phyloP scores from a whole-genome alignment of 305 asterid genomes.

The Solanum hybrid region DNA sequence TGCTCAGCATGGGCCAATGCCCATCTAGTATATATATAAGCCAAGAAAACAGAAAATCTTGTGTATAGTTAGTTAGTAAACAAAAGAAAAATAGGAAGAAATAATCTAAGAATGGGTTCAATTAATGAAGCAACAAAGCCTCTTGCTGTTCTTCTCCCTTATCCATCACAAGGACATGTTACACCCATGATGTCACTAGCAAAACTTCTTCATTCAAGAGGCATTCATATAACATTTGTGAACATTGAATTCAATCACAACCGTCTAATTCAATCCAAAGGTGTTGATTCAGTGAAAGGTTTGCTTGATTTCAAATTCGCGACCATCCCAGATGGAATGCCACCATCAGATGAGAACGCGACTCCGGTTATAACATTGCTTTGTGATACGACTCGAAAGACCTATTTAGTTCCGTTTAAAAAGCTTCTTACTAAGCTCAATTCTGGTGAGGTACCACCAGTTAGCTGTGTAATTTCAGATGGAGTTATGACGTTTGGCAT shows the following conservation, averaged over 20 bases:
- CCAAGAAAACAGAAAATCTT: not conserved
- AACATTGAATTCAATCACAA: not conserved
- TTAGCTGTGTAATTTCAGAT: constrained; percentile 29
- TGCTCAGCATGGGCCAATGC: no score
- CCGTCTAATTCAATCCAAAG: constrained; percentile 34
- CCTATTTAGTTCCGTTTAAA: constrained; percentile 37
- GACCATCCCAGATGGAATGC: constrained; percentile 47
- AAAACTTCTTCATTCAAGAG: constrained; percentile 40
- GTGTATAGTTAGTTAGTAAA: not conserved
- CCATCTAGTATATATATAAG: not conserved
- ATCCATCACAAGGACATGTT: constrained; percentile 56
- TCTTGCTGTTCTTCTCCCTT: constrained; percentile 43
- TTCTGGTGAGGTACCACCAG: constrained; percentile 16
- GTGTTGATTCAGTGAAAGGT: constrained; percentile 34
- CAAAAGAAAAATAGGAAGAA: not conserved
- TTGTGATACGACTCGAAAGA: constrained; percentile 17
- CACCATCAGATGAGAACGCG: constrained; percentile 24
- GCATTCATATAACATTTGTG: constrained; percentile 45
- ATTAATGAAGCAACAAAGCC: constrained; percentile 19
- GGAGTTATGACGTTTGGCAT: constrained; percentile 30
- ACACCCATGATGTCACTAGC: constrained; percentile 43
- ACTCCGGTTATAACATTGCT: constrained; percentile 30
- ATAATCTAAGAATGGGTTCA: not conserved
- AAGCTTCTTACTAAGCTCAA: constrained; percentile 25
- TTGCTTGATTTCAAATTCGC: constrained; percentile 38